phyloP scores from a whole-genome alignment of 257 asterid genomes.

The Solanum dulcamara region DNA sequence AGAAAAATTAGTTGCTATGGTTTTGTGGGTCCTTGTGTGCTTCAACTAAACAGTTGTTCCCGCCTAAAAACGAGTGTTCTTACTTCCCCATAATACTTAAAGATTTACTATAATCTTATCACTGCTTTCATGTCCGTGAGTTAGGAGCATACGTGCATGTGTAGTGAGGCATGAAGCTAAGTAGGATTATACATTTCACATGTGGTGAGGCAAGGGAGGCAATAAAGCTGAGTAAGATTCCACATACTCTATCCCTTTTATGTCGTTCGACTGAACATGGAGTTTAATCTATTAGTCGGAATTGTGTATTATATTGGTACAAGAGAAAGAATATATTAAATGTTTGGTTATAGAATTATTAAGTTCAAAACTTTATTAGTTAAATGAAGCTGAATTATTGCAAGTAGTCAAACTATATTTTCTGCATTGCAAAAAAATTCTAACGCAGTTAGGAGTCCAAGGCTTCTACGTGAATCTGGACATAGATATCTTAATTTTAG shows the following conservation, averaged over 20 bases:
- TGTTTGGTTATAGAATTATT: not conserved
- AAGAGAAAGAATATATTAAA: not conserved
- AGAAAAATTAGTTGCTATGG: not conserved
- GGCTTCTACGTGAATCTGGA: not conserved
- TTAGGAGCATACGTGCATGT: not conserved
- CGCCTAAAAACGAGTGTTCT: not conserved
- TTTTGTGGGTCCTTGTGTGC: not conserved
- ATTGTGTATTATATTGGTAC: not conserved
- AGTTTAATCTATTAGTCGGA: not conserved
- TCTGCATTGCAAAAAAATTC: not conserved
- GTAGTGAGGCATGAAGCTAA: not conserved
- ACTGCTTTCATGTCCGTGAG: not conserved
- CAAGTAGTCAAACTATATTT: not conserved
- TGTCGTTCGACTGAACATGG: not conserved
- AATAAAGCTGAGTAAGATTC: not conserved
- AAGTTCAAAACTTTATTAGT: not conserved
- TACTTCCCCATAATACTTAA: not conserved
- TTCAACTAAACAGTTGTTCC: not conserved
- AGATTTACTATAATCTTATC: not conserved
- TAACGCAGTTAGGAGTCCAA: not conserved
- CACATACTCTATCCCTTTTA: not conserved
- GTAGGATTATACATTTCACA: not conserved
- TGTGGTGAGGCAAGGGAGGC: not conserved
- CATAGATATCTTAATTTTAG: not conserved
- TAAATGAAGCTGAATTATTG: not conserved